Conservation (phyloP, 306 rosid genomes). For the Sicyos edulis region DNA sequence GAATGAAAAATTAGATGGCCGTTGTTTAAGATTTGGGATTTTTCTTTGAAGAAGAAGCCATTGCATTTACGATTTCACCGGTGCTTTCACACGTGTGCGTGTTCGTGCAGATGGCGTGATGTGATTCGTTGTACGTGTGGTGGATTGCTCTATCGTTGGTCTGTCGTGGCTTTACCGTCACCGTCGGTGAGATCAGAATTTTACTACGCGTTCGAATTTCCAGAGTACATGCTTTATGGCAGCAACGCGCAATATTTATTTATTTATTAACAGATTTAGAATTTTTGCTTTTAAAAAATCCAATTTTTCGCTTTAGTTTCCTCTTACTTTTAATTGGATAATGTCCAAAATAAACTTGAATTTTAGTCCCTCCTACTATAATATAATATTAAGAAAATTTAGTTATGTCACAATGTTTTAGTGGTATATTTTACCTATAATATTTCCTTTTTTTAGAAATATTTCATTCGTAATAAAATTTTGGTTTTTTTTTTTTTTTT, state of each 20-base stretch:
- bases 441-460: no score
- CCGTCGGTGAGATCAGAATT: conserved; percentile 9
- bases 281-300: no score
- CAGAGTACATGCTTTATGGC: background rate
- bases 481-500: no score
- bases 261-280: background rate
- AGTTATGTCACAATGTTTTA: no score
- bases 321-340: no score
- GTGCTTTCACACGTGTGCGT: background rate
- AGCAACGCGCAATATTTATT: background rate
- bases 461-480: no score
- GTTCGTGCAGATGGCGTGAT: background rate
- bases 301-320: no score
- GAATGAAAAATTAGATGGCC: background rate
- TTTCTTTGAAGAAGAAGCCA: background rate
- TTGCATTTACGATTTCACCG: background rate
- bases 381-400: no score
- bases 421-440: no score
- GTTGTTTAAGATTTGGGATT: conserved; percentile 15
- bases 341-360: no score
- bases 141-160: conserved; percentile 20
- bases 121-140: conserved; percentile 1
- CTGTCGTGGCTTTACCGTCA: conserved; percentile 36
- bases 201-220: conserved; percentile 3
- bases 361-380: no score